Evolutionary conservation across 116 monocot genomes (phyloP).

Genomic region (Thalassia testudinum): DNA sequence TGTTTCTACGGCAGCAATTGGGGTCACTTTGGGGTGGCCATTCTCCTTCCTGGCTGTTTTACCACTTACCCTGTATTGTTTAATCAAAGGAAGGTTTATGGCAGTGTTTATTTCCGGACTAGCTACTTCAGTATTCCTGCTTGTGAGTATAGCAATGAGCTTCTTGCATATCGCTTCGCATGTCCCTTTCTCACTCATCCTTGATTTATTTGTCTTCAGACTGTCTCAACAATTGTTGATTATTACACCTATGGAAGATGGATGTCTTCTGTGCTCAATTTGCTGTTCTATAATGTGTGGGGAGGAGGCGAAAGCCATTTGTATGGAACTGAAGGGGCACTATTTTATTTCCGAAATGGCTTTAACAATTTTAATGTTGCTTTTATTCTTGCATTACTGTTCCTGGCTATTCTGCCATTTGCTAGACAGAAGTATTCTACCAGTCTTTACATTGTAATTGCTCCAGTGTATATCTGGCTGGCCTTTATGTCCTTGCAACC

Average conservation of each 20-base stretch:
- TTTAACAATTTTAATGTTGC: conserved; percentile 94
- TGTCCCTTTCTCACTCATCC: neutral
- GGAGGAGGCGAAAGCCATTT: conserved; percentile 96
- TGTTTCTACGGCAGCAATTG: conserved; percentile 72
- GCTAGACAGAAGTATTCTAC: conserved; percentile 61
- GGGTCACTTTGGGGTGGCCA: conserved; percentile 92
- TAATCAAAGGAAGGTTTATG: conserved; percentile 43
- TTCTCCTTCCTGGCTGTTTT: conserved; percentile 78
- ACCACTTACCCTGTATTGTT: conserved; percentile 59
- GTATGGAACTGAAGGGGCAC: conserved; percentile 77
- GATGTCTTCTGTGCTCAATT: conserved; percentile 91
- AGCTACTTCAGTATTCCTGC: conserved; percentile 32
- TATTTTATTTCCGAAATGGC: conserved; percentile 76
- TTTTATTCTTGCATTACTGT: conserved; percentile 75
- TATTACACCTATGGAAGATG: conserved; percentile 63
- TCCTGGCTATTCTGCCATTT: conserved; percentile 55
- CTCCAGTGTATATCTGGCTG: conserved; percentile 90
- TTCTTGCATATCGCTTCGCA: neutral
- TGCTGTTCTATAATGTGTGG: conserved; percentile 69
- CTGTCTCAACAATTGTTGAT: conserved; percentile 51
- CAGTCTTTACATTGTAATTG: conserved; percentile 65
- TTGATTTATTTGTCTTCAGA: conserved; percentile 14
- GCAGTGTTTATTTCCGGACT: conserved; percentile 62
- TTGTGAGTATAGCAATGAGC: conserved; percentile 39
- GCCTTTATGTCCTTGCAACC: conserved; percentile 88